Percentiles rank a stretch among this genome's conserved stretches.
Conservation (phyloP, 805 yeast genomes). For the Candida quercuum region DNA sequence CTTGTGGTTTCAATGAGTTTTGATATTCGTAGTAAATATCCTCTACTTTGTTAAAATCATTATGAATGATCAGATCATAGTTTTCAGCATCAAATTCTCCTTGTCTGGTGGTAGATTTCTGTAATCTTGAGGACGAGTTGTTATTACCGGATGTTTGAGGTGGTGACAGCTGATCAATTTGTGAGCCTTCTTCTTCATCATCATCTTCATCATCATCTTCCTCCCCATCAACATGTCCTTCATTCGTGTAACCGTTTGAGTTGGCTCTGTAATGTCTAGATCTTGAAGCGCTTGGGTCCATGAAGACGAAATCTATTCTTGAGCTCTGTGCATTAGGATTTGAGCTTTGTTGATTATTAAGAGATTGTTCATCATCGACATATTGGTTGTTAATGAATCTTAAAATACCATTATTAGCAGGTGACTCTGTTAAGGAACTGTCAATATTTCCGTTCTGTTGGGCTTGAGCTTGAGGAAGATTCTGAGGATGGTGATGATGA, state of each 20-base stretch:
- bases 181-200: constrained; percentile 14
- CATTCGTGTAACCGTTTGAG: constrained; percentile 5
- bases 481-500: constrained; percentile 12
- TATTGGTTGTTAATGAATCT: constrained; percentile 26
- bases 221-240: constrained; percentile 9
- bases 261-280: constrained; percentile 18
- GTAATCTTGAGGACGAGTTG: constrained; percentile 12
- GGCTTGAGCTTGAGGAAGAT: constrained; percentile 7
- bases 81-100: constrained; percentile 24
- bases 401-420: constrained; percentile 20
- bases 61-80: constrained; percentile 26
- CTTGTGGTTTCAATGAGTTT: constrained; percentile 26
- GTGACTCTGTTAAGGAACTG: constrained; percentile 13
- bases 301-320: constrained; percentile 25
- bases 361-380: constrained; percentile 23
- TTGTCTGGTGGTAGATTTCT: constrained; percentile 18
- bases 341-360: constrained; percentile 8
- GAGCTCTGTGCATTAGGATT: constrained; percentile 12
- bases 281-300: constrained; percentile 24
- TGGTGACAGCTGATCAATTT: constrained; percentile 15
- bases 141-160: constrained; percentile 8
- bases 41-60: constrained; percentile 26
- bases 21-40: constrained; percentile 29
- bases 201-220: constrained; percentile 12
- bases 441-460: constrained; percentile 15